Evolutionary conservation across 345 rosid species (phyloP), one percentile per base, ranked within the genome.

Genomic region (Lumnitzera racemosa): DNA sequence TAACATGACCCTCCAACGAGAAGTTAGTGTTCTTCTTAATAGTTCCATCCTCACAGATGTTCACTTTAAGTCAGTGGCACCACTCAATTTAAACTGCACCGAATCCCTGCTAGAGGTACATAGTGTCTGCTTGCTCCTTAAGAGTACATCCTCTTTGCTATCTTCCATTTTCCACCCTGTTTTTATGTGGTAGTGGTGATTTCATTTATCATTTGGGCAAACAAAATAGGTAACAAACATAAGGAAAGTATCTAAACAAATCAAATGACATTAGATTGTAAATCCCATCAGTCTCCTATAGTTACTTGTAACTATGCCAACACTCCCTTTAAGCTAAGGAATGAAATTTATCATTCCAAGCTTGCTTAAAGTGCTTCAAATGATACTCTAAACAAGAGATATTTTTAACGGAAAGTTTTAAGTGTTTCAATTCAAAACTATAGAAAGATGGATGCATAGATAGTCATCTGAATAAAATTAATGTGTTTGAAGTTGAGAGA

Each of bases 51-150:
- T 74, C 49, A 86, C 92, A 29, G 88, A 89, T 68, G 67, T 89
- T 56, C 69, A 72, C 73, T 80, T 91, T 56, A 60, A 74, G 15
- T 86, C 95, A 64, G 63, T 82, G 46, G 75, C 71, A 55, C 92
- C 80, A 65, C 95, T 91, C 66, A 85, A 91, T 64, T 71, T 89
- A 67, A 91, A 89, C 72, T 47, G 78, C 49, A 87, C 98, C 20
- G 98, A 87, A 70, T 76, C 95, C 63, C 76, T 89, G 66, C 66
- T 83, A 58, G 95, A 91, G 98, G 98, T 89, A 80, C 51, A 61
- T 64, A 53, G 43, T 36, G 7, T 36, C 43, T 46, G 58, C 53
- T 65, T 14, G 36, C 16, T 27, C 31, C 5, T 56, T 41, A 59
- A 12, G 65, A 24, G 27, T 41, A 51, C 56, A 71, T 31, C 64